Percentiles rank a stretch among this genome's conserved stretches.
These are phyloP conservation scores for Botrytis aclada DNA, from an alignment of 2,329 filamentous ascomycete species.

Conservation along the genomic window DNA sequence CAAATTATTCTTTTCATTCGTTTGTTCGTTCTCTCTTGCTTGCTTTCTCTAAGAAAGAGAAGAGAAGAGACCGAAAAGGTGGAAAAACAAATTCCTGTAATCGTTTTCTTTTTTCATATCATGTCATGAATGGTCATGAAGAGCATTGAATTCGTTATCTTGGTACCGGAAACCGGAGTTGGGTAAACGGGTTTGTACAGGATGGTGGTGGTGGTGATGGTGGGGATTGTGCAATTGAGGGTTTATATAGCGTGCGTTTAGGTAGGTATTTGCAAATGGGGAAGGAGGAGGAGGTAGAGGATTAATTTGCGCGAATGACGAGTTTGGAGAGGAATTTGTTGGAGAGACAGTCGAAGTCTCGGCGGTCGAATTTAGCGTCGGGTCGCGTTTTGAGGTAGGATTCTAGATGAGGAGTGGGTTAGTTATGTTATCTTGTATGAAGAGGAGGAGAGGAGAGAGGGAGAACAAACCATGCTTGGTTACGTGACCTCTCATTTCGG, in stretches of 20 bases:
- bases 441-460: not conserved
- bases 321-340: conserved; percentile 98
- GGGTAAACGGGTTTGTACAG: conserved; percentile 28
- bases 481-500: conserved; percentile 88
- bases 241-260: conserved; percentile 31
- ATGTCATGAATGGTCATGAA: conserved; percentile 10
- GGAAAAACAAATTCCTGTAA: not conserved
- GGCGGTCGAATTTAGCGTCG: conserved; percentile 79
- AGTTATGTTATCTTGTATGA: conserved; percentile 38
- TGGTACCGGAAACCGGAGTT: not conserved
- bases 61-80: not conserved
- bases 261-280: conserved; percentile 29
- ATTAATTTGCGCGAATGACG: conserved; percentile 87
- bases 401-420: conserved; percentile 57
- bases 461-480: conserved; percentile 78
- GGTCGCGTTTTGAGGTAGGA: conserved; percentile 75
- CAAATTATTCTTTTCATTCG: not conserved
- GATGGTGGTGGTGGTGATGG: no score
- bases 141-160: conserved; percentile 1
- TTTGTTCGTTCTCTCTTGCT: no score
- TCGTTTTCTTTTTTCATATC: not conserved
- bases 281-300: not conserved
- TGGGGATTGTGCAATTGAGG: conserved; percentile 33
- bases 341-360: conserved; percentile 90
- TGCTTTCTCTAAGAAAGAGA: not conserved